Percentiles rank a stretch among this genome's conserved stretches.
phyloP scores from a whole-genome alignment of 768 basidiomycete genomes.

The Pluteus cervinus region DNA sequence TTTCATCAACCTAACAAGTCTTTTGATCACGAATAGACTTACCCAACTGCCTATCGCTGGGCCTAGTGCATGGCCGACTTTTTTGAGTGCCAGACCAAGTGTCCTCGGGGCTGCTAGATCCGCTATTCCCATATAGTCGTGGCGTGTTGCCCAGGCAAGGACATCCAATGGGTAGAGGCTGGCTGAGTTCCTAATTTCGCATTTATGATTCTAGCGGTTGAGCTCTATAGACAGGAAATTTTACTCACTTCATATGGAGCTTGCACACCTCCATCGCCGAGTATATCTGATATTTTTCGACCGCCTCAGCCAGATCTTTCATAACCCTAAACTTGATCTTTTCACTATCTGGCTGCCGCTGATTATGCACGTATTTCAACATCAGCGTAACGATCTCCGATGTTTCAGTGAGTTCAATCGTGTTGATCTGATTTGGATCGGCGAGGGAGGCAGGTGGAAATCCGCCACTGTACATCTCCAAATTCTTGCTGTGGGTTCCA shows the following conservation, averaged over 20 bases:
- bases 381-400: slow-evolving; percentile 11
- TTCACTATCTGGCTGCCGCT: slow-evolving; percentile 14
- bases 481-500: slow-evolving; percentile 6
- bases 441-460: slow-evolving; percentile 3
- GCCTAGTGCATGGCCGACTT: neutral
- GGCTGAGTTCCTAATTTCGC: no score
- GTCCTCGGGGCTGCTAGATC: neutral
- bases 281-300: slow-evolving; percentile 12
- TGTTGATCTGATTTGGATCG: neutral
- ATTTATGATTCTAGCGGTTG: no score
- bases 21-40: no score
- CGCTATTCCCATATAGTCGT: neutral
- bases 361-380: slow-evolving; percentile 16
- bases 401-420: slow-evolving; percentile 7
- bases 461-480: slow-evolving; percentile 5
- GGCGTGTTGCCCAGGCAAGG: neutral
- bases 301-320: slow-evolving; percentile 14
- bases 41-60: neutral
- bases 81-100: neutral
- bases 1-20: no score
- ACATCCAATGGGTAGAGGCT: neutral
- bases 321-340: slow-evolving; percentile 8
- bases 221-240: no score
- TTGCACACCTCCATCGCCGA: slow-evolving; percentile 3
- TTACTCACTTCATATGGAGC: slow-evolving; percentile 1